Conservation (phyloP, 2,329 filamentous ascomycete species). For the Camillea tinctor region DNA sequence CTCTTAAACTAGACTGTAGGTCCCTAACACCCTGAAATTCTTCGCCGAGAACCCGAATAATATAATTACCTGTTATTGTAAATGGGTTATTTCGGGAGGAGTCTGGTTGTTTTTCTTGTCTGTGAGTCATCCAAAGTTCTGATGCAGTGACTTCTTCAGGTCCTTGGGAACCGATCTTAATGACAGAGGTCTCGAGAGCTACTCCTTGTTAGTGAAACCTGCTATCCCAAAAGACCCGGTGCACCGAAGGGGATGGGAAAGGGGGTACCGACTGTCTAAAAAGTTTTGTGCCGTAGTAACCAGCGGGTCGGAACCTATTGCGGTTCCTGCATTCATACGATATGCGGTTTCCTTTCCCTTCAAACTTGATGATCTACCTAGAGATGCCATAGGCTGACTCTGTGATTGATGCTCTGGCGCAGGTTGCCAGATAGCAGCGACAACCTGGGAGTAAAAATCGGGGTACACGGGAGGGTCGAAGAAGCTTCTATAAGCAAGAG, state of each 20-base stretch:
- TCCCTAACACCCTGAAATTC: slow-evolving; percentile 33
- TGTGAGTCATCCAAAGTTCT: slow-evolving; percentile 42
- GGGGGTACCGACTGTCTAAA: slow-evolving; percentile 45
- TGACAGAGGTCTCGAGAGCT: slow-evolving; percentile 48
- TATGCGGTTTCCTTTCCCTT: slow-evolving; percentile 45
- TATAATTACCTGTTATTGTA: slow-evolving; percentile 33
- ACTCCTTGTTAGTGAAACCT: slow-evolving; percentile 10
- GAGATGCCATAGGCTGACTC: slow-evolving; percentile 12
- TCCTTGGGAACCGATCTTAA: slow-evolving; percentile 32
- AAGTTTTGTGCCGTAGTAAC: slow-evolving; percentile 45
- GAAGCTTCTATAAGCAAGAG: slow-evolving; percentile 42
- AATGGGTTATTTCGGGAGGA: slow-evolving; percentile 33
- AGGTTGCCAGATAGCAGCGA: slow-evolving; percentile 50
- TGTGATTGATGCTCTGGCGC: slow-evolving; percentile 28
- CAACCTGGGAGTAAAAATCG: slow-evolving; percentile 43
- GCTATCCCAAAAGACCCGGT: neutral
- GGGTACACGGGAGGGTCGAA: slow-evolving; percentile 38
- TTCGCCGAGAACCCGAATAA: slow-evolving; percentile 38
- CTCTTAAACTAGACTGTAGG: slow-evolving; percentile 35
- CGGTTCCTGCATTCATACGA: slow-evolving; percentile 3
- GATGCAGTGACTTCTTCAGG: slow-evolving; percentile 39
- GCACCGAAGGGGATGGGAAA: slow-evolving; percentile 15
- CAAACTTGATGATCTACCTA: slow-evolving; percentile 25
- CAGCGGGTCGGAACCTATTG: slow-evolving; percentile 37
- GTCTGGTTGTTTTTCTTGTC: slow-evolving; percentile 31